A percentile compares a stretch with the other conserved stretches of the same genome.
Evolutionary conservation across 495 filamentous ascomycete species (phyloP).

Genomic region (Symbiotaphrina buchneri): DNA sequence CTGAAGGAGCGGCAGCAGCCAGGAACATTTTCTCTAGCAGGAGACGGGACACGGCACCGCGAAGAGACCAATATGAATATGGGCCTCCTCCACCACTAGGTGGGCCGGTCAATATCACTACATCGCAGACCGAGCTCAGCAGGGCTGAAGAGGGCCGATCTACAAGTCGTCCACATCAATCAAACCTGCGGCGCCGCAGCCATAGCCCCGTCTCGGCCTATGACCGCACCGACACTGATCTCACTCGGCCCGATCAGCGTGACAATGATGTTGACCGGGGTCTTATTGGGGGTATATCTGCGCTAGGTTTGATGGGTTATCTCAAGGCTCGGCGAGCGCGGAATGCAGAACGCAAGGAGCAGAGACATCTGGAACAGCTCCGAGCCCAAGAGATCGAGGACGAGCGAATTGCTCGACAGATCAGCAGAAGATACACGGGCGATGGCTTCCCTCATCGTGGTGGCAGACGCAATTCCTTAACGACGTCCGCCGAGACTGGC

Average conservation of each 20-base stretch:
- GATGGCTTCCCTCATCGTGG: conserved; percentile 34
- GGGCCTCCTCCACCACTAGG: conserved; percentile 9
- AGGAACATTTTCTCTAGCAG: too few relatives aligned
- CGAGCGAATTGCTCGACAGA: conserved; percentile 28
- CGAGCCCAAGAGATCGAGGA: conserved; percentile 32
- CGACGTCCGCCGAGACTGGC: conserved; percentile 6
- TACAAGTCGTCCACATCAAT: conserved; percentile 14
- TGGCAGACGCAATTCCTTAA: conserved; percentile 20
- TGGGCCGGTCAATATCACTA: conserved; percentile 11
- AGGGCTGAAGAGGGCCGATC: conserved; percentile 16
- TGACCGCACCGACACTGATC: conserved; percentile 10
- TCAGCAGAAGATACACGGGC: conserved; percentile 26
- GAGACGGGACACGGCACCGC: too few relatives aligned
- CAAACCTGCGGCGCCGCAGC: conserved; percentile 16
- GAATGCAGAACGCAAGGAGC: conserved; percentile 39
- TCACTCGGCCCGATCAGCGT: conserved; percentile 11
- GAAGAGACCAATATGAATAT: too few relatives aligned
- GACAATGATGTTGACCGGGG: too few relatives aligned
- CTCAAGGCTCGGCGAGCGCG: conserved; percentile 35
- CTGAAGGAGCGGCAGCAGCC: too few relatives aligned
- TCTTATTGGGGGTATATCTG: too few relatives aligned
- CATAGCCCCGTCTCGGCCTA: conserved; percentile 18
- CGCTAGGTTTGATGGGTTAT: conserved; percentile 35
- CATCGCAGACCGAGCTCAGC: conserved; percentile 15
- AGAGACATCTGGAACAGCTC: conserved; percentile 38